Base-by-base conservation (phyloP, 768 basidiomycete genomes). In the Suillus placidus region DNA sequence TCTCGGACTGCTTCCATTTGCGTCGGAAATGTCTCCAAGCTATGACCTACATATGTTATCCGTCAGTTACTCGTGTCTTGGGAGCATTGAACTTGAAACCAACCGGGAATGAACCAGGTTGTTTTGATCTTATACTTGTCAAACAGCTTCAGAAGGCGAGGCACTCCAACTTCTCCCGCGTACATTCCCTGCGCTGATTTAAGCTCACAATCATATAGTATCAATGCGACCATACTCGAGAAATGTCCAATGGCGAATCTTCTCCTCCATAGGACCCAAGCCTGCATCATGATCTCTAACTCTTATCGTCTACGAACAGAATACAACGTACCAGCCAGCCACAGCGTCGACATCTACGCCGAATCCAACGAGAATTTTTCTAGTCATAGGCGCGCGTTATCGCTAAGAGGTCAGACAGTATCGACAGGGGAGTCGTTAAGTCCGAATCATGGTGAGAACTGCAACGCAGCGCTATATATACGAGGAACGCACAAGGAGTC, bases 321-420 rank as follows among this genome's bases (percentile, higher is more conserved):
- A 62, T 26, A n/a, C 14, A 23, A 61, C 37, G 30, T 71, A 84
- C 88, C 89, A 90, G 67, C 89, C 89, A 6, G 88, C 84, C 1
- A 90, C 89, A 6, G 88, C 88, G 64, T 92, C 89, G 4, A 92
- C 87, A 68, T 91, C 89, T 12, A 90, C 86, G 30, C 88, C 88
- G 72, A 87, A 85, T n/a, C 84, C 80, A 56, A 86, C 80, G 12
- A 87, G 79, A 20, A 85, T 81, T 71, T 82, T 86, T 35, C 84
- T 80, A 62, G 82, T 78, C 86, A 88, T 32, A 2, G 37, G 6
- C 23, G 34, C n/a, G 12, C 12, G 40, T 30, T 20, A 32, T 60
- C 18, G 58, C 16, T 20, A 13, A 2, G 18, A 26, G 38, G 40
- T 42, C 26, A 60, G 16, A 16, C 3, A 26, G 23, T 38, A 30